Evolutionary conservation across 352 stramenopile species (phyloP).

Genomic region (Phytophthora agathidicida): DNA sequence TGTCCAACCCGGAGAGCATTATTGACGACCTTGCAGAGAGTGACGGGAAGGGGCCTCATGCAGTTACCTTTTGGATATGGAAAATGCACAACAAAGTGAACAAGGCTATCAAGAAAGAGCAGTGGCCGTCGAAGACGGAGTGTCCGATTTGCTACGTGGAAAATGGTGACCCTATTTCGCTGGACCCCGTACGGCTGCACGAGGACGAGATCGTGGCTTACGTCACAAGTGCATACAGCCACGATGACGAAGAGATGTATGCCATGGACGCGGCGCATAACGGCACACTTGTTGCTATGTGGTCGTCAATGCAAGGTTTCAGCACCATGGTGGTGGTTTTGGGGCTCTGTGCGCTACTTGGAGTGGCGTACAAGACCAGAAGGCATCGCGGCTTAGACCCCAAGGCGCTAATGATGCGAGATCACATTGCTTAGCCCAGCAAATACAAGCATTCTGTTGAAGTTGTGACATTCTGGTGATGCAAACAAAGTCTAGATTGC

Average conservation of each 20-base stretch:
- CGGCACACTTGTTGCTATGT: slow-evolving; percentile 40
- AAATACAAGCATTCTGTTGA: slow-evolving; percentile 15
- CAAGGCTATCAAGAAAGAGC: slow-evolving; percentile 65
- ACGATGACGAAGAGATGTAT: slow-evolving; percentile 56
- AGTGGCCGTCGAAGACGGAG: slow-evolving; percentile 61
- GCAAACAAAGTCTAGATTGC: slow-evolving; percentile 9
- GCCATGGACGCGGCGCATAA: slow-evolving; percentile 55
- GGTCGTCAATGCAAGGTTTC: slow-evolving; percentile 48
- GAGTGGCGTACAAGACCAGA: slow-evolving; percentile 34
- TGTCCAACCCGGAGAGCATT: slow-evolving; percentile 61
- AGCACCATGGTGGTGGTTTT: slow-evolving; percentile 40
- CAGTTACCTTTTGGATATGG: slow-evolving; percentile 79
- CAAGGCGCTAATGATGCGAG: slow-evolving; percentile 21
- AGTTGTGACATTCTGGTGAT: slow-evolving; percentile 9
- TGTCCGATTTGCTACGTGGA: slow-evolving; percentile 72
- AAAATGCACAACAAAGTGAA: slow-evolving; percentile 88
- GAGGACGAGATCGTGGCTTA: slow-evolving; percentile 64
- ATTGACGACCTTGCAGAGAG: slow-evolving; percentile 48
- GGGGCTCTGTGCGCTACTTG: slow-evolving; percentile 32
- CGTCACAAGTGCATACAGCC: slow-evolving; percentile 56
- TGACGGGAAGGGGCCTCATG: slow-evolving; percentile 44
- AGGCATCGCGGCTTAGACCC: slow-evolving; percentile 17
- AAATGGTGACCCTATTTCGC: slow-evolving; percentile 45
- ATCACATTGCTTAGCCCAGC: slow-evolving; percentile 22
- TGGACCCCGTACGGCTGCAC: slow-evolving; percentile 52